phyloP scores from a whole-genome alignment of 2,329 filamentous ascomycete genomes.

The Cladosporium sp. region DNA sequence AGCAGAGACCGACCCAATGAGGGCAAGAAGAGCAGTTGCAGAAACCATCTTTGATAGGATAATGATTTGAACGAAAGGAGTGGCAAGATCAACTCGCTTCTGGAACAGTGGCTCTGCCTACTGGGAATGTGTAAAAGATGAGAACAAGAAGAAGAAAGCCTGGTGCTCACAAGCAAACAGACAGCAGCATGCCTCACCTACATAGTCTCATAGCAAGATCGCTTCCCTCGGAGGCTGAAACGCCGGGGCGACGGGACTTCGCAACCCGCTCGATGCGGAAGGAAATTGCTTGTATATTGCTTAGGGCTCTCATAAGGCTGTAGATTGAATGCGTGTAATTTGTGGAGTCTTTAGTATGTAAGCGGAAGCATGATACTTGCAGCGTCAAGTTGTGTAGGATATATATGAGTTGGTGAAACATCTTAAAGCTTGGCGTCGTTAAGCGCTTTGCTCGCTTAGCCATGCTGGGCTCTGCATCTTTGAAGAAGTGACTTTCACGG shows the following conservation, averaged over 20 bases:
- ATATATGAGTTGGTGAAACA: neutral
- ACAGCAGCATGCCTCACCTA: neutral
- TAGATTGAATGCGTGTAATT: neutral
- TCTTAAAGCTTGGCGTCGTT: neutral
- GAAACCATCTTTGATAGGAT: constrained; percentile 16
- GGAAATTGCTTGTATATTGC: constrained; percentile 10
- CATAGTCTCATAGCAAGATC: constrained; percentile 1
- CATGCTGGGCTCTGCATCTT: neutral
- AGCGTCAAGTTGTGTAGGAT: neutral
- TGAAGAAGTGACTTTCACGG: too few species aligned
- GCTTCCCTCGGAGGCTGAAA: constrained; percentile 12
- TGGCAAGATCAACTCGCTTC: constrained; percentile 19
- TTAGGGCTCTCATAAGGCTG: neutral
- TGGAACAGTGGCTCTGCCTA: constrained; percentile 8
- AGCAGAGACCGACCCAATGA: constrained; percentile 28
- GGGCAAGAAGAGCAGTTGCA: constrained; percentile 19
- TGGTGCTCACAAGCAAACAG: constrained; percentile 5
- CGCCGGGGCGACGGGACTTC: constrained; percentile 10
- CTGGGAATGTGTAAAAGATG: neutral
- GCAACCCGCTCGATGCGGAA: constrained; percentile 2
- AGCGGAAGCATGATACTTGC: neutral
- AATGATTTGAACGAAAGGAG: constrained; percentile 14
- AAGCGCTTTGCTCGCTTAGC: neutral
- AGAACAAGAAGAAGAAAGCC: constrained; percentile 5
- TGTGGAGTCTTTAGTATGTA: neutral